Conservation (phyloP, 2,329 filamentous ascomycete genomes). For the Pseudogymnoascus sp. region DNA sequence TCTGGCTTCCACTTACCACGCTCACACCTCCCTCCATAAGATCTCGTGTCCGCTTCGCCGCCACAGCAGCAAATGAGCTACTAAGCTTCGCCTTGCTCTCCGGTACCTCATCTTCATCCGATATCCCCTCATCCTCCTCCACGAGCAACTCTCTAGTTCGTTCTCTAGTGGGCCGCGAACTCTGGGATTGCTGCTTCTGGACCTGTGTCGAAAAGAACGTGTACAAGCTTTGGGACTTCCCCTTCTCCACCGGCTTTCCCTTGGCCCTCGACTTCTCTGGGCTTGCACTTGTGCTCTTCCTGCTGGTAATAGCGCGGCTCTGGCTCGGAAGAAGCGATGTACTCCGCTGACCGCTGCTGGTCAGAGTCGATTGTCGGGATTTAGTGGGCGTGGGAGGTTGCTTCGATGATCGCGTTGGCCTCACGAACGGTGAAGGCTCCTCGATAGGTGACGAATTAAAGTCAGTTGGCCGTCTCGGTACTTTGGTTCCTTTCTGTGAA, state of each 20-base stretch:
- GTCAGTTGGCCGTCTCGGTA: conserved; percentile 22
- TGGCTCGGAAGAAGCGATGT: conserved; percentile 12
- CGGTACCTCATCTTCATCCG: conserved; percentile 50
- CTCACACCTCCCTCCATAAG: conserved; percentile 23
- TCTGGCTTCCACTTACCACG: conserved; percentile 36
- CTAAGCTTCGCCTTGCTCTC: conserved; percentile 41
- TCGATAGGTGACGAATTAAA: conserved; percentile 17
- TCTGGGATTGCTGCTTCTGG: conserved; percentile 33
- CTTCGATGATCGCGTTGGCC: conserved; percentile 23
- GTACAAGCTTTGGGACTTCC: conserved; percentile 46
- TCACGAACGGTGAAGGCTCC: conserved; percentile 6
- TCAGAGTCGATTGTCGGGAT: conserved; percentile 6
- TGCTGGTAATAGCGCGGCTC: conserved; percentile 24
- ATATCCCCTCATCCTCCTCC: conserved; percentile 35
- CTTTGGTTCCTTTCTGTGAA: background rate
- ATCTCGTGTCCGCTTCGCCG: conserved; percentile 43
- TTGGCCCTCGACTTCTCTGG: conserved; percentile 35
- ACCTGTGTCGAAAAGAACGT: conserved; percentile 54
- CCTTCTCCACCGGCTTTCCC: conserved; percentile 40
- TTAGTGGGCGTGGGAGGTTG: conserved; percentile 17
- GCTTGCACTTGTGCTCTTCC: conserved; percentile 34
- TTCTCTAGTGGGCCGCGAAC: conserved; percentile 41
- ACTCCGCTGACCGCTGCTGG: background rate
- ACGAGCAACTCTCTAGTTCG: conserved; percentile 32
- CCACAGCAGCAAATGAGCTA: conserved; percentile 48